Evolutionary conservation across 2,329 filamentous ascomycete genomes (phyloP).

Genomic region (Nothopassalora personata): DNA sequence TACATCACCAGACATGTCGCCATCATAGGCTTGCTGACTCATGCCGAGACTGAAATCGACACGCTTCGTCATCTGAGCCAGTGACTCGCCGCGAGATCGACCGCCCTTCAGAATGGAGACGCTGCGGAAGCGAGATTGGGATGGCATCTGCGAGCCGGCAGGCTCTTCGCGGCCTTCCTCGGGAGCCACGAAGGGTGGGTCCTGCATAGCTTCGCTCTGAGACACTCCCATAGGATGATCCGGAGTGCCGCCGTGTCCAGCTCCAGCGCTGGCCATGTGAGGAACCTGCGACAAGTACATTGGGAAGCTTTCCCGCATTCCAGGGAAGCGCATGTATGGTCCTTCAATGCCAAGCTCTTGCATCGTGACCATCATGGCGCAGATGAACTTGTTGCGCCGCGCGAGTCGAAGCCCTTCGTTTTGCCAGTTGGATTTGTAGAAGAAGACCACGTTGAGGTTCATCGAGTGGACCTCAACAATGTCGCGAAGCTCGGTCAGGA

Average conservation of each 20-base stretch:
- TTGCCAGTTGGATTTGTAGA: slow-evolving; percentile 96
- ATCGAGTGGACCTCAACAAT: slow-evolving; percentile 80
- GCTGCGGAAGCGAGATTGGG: slow-evolving; percentile 34
- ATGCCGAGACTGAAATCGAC: slow-evolving; percentile 69
- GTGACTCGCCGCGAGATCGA: slow-evolving; percentile 53
- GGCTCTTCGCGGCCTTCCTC: slow-evolving; percentile 16
- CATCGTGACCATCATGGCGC: slow-evolving; percentile 82
- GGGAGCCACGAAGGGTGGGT: slow-evolving; percentile 41
- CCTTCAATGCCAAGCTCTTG: slow-evolving; percentile 79
- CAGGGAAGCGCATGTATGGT: slow-evolving; percentile 66
- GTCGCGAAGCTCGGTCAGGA: slow-evolving; percentile 75
- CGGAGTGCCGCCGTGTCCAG: slow-evolving; percentile 39
- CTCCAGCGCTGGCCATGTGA: slow-evolving; percentile 40
- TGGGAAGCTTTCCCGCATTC: slow-evolving; percentile 61
- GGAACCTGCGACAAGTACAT: slow-evolving; percentile 56
- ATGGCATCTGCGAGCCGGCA: slow-evolving; percentile 14
- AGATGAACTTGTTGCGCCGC: slow-evolving; percentile 90
- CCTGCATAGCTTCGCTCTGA: slow-evolving; percentile 28
- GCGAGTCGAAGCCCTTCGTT: slow-evolving; percentile 87
- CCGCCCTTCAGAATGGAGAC: slow-evolving; percentile 47
- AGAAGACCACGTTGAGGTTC: slow-evolving; percentile 88
- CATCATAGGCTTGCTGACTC: slow-evolving; percentile 49
- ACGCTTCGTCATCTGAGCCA: slow-evolving; percentile 54
- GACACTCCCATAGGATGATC: slow-evolving; percentile 42
- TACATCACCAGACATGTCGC: slow-evolving; percentile 59